A percentile compares a stretch with the other conserved stretches of the same genome.
These are phyloP conservation scores for Aspergillus saccharolyticus DNA, from an alignment of 495 filamentous ascomycete genomes.

Conservation along the genomic window DNA sequence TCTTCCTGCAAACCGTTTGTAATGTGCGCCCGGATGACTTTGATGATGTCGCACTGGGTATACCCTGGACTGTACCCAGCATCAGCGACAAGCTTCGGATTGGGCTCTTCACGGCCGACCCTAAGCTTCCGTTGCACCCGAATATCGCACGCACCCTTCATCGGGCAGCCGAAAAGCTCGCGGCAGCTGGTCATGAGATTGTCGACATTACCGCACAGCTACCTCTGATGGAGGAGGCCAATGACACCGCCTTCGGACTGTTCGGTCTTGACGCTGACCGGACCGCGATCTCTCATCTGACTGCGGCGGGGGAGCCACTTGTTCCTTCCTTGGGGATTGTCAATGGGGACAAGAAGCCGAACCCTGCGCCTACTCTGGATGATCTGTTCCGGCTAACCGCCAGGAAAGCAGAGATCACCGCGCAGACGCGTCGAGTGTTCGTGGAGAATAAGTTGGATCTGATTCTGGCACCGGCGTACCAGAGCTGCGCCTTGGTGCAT, in stretches of 20 bases:
- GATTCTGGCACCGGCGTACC: slow-evolving; percentile 40
- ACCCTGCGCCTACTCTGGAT: slow-evolving; percentile 24
- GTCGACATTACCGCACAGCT: slow-evolving; percentile 27
- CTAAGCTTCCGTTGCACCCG: slow-evolving; percentile 48
- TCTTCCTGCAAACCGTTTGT: slow-evolving; percentile 18
- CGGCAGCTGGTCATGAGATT: slow-evolving; percentile 38
- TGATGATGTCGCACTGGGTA: slow-evolving; percentile 16
- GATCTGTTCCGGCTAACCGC: slow-evolving; percentile 22
- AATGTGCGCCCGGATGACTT: slow-evolving; percentile 11
- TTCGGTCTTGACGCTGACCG: slow-evolving; percentile 28
- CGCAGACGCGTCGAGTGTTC: slow-evolving; percentile 23
- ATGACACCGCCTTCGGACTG: slow-evolving; percentile 21
- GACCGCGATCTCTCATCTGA: slow-evolving; percentile 11
- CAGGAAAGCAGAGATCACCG: slow-evolving; percentile 10
- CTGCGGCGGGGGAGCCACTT: slow-evolving; percentile 23
- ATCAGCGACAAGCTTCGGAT: slow-evolving; percentile 30
- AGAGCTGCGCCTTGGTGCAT: slow-evolving; percentile 42
- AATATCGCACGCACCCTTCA: slow-evolving; percentile 45
- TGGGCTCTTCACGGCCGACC: slow-evolving; percentile 50
- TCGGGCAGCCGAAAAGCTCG: slow-evolving; percentile 34
- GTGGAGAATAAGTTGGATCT: slow-evolving; percentile 37
- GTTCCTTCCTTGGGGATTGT: slow-evolving; percentile 18
- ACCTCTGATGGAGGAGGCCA: slow-evolving; percentile 17
- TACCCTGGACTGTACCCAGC: slow-evolving; percentile 16
- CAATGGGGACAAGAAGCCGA: slow-evolving; percentile 7